Evolutionary conservation across 805 yeast genomes (phyloP), one percentile per base, ranked within the genome.

Genomic region (Spathaspora arborariae): DNA sequence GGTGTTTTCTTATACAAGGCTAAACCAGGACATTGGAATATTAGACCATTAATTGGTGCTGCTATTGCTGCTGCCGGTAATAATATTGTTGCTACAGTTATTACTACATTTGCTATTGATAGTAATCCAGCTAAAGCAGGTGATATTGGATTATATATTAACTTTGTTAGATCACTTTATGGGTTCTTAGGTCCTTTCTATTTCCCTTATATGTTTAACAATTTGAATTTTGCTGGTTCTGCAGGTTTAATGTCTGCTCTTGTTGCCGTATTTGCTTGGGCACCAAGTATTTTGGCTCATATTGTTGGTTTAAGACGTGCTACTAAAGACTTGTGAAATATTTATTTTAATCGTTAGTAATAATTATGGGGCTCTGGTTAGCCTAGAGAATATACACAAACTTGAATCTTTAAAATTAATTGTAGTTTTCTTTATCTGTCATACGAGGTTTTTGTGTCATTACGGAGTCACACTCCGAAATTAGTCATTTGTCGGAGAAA

Each of bases 171-270:
- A 39, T 62, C 57, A 24, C 44, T 50, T 13, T 55, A 50, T 42
- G 64, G 63, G 11, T 60, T 60, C 39, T 40, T 56, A 18, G 64
- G 63, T 7, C 64, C 64, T 3, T 60, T 60, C 50, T 60, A 57
- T 45, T 60, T 60, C 47, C 63, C 63, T 6, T 33, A 42, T 18
- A 59, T 60, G 63, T 51, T 60, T 45, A 50, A 42, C 2, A 58
- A 50, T 41, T 37, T 60, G 8, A 46, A 46, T 6, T 49, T 42
- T 38, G 42, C 47, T 11, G 46, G 41, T 15, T 46, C 52, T 10
- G 47, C 52, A 2, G 52, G 52, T 15, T 39, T 49, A 9, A 46
- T 50, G 46, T 39, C 41, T 38, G 50, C 47, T 5, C 38, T 49
- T 15, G 52, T 49, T 3, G 3, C 20, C 3, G 39, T 41, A 9